Conservation (phyloP, 176 grass and related monocot species). For the Aegilops sharonensis region DNA sequence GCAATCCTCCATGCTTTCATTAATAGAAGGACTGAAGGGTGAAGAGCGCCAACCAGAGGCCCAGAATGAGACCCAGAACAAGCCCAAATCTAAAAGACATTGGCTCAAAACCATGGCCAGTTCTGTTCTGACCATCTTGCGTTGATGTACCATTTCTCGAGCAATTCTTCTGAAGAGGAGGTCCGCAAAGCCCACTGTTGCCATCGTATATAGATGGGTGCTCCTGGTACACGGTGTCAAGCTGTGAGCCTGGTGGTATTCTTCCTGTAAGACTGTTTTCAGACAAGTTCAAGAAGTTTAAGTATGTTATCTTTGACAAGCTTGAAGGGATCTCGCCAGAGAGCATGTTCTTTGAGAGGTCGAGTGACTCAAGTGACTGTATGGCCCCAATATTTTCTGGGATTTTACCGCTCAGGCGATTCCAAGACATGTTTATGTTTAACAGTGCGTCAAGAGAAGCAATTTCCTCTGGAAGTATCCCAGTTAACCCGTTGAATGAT, state of each 20-base stretch:
- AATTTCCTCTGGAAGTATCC: constrained; percentile 20
- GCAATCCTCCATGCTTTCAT: constrained; percentile 24
- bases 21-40: constrained; percentile 14
- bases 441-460: background rate
- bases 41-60: constrained; percentile 30
- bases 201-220: constrained; percentile 32
- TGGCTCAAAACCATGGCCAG: background rate
- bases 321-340: constrained; percentile 22
- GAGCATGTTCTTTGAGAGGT: constrained; percentile 41
- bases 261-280: constrained; percentile 16
- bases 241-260: constrained; percentile 28
- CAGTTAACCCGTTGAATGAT: constrained; percentile 10
- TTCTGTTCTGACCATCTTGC: background rate
- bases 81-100: background rate
- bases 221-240: constrained; percentile 23
- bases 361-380: constrained; percentile 42
- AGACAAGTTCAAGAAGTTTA: constrained; percentile 29
- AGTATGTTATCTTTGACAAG: background rate
- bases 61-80: constrained; percentile 8
- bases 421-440: constrained; percentile 30
- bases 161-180: constrained; percentile 25
- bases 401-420: background rate
- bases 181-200: constrained; percentile 32
- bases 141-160: background rate
- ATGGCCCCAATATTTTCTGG: constrained; percentile 23